These are phyloP conservation scores for Termitomyces sp. DNA, from an alignment of 768 basidiomycete species.

Conservation along the genomic window DNA sequence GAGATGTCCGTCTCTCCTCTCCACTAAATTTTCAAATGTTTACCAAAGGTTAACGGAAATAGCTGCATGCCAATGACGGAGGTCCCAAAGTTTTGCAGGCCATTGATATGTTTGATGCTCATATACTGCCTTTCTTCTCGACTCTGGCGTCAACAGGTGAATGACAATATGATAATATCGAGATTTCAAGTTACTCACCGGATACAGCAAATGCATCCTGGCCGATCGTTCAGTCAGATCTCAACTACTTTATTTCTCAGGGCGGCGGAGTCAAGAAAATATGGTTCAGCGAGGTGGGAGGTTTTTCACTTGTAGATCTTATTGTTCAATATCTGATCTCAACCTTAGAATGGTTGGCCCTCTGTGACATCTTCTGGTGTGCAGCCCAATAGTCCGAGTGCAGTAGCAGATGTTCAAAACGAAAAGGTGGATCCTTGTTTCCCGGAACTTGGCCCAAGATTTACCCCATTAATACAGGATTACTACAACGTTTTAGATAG, in stretches of 20 bases:
- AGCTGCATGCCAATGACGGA: conserved; percentile 40
- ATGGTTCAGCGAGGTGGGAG: conserved; percentile 58
- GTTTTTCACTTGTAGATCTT: conserved; percentile 4
- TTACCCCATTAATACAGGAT: conserved; percentile 29
- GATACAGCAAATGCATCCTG: conserved; percentile 49
- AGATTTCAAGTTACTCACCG: not conserved
- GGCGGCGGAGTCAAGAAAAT: conserved; percentile 64
- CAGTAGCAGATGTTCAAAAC: conserved; percentile 56
- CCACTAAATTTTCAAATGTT: not conserved
- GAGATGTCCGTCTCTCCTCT: conserved; percentile 23
- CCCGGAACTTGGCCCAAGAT: not conserved
- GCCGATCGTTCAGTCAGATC: conserved; percentile 53
- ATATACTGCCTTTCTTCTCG: conserved; percentile 71
- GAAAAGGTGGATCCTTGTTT: conserved; percentile 42
- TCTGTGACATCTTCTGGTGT: conserved; percentile 57
- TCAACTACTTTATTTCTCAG: conserved; percentile 64
- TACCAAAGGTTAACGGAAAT: not conserved
- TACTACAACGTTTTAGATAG: conserved; percentile 62
- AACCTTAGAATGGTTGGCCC: conserved; percentile 70
- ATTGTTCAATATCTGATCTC: not conserved
- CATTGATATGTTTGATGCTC: conserved; percentile 60
- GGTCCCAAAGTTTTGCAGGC: conserved; percentile 52
- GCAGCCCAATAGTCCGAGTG: conserved; percentile 57
- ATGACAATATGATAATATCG: not conserved
- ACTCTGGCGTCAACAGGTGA: conserved; percentile 49